Base-by-base conservation (phyloP, 176 grass and related monocot species). In the Oryza glumipatula region DNA sequence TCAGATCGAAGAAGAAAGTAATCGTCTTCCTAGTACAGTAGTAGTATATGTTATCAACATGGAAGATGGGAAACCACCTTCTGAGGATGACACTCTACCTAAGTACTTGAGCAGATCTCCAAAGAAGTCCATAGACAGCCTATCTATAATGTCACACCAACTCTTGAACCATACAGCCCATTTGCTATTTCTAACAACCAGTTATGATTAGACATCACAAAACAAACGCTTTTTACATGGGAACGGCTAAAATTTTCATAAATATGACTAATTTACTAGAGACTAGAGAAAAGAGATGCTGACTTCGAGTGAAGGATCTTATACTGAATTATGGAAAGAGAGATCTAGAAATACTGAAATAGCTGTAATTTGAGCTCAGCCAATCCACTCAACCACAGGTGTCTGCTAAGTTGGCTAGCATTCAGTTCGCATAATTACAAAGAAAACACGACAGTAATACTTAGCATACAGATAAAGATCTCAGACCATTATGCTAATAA, bases 81-180 rank as follows among this genome's bases (percentile, higher is more conserved):
- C 6, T 76, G 76, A 87, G 75, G 79, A 84, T 23, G 85, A 91
- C 85, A 80, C 44, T 61, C 77, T 76, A 91, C 76, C 85, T 87
- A 87, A 71, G 64, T 80, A 86, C 75, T 80, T 80, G n/a, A 86
- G 78, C 70, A 80, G 58, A 83, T 79, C 70, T 79, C 73, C 43
- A 80, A 82, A 74, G 65, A 76, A 77, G 80, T 86, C 26, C 63
- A 83, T 67, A 69, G 70, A 65, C 76, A 87, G 70, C 71, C 51
- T 87, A 84, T 91, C 70, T 66, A 84, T 84, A 66, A 87, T 76
- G 64, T 51, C 80, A 70, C 70, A 87, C 85, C 80, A 84, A 84
- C 89, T 87, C 51, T 65, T 72, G 77, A 87, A 87, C 19, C 60
- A 43, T 13, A 86, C 81, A 75, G 11, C 65, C 23, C 54, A 16